Evolutionary conservation across 495 filamentous ascomycete species (phyloP).

Genomic region (Penicillium steckii): DNA sequence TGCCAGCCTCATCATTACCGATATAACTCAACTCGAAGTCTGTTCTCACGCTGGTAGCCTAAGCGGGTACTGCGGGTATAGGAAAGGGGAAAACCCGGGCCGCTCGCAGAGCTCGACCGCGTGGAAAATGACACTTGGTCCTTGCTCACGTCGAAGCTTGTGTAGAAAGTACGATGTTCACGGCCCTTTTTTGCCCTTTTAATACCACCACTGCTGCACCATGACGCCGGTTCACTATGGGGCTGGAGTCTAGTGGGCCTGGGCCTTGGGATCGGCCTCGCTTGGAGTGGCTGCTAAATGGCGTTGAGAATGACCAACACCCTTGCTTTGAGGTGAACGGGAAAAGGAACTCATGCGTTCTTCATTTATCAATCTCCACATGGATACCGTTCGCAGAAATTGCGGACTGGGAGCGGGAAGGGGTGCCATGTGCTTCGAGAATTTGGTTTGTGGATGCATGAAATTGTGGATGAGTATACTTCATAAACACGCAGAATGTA

Average conservation of each 20-base stretch:
- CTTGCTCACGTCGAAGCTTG: slow-evolving; percentile 9
- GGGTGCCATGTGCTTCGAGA: not conserved
- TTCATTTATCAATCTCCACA: not conserved
- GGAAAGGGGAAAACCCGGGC: slow-evolving; percentile 4
- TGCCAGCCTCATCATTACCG: not conserved
- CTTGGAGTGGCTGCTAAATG: slow-evolving; percentile 3
- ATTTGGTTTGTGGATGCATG: not conserved
- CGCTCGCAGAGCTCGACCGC: slow-evolving; percentile 14
- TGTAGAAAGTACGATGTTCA: not conserved
- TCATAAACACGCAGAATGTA: too few species aligned
- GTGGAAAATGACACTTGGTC: slow-evolving; percentile 24
- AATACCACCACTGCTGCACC: not conserved
- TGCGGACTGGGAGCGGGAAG: not conserved
- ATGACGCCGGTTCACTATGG: not conserved
- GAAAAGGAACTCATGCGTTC: not conserved
- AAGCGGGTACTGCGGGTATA: slow-evolving; percentile 12
- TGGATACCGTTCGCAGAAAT: not conserved
- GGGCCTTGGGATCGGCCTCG: slow-evolving; percentile 17
- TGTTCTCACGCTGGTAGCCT: slow-evolving; percentile 5
- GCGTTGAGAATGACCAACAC: slow-evolving; percentile 1
- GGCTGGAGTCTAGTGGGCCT: slow-evolving; percentile 1
- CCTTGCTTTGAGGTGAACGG: slow-evolving; percentile 12
- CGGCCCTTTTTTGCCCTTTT: slow-evolving; percentile 1
- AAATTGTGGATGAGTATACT: too few species aligned
- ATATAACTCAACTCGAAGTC: not conserved